Conservation (phyloP, 208 protist species). For the Trypanosoma cruzi region DNA sequence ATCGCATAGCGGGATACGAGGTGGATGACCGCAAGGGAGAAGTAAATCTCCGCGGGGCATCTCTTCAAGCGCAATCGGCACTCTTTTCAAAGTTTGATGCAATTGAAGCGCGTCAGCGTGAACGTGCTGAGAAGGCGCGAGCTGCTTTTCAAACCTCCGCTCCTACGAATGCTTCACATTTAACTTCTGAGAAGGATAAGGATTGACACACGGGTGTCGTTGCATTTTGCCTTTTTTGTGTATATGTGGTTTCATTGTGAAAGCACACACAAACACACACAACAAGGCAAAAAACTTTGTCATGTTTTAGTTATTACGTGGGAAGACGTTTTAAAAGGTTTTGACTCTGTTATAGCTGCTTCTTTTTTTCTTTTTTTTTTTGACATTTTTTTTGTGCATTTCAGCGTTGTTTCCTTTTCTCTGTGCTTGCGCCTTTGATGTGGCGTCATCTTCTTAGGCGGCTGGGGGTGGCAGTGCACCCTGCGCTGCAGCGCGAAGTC, state of each 20-base stretch:
- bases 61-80: conserved; percentile 27
- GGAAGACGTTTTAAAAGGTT: no score
- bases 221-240: no score
- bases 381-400: neutral
- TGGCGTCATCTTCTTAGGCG: conserved; percentile 42
- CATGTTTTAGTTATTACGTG: no score
- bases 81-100: conserved; percentile 44
- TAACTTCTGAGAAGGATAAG: neutral
- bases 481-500: conserved; percentile 32
- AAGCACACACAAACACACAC: no score
- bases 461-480: conserved; percentile 38
- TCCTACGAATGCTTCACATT: neutral
- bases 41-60: conserved; percentile 16
- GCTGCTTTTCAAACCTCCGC: conserved; percentile 27
- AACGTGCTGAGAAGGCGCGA: conserved; percentile 54
- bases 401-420: no score
- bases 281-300: no score
- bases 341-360: neutral
- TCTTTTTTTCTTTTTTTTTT: neutral
- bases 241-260: no score
- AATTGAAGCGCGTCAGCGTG: conserved; percentile 48
- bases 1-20: conserved; percentile 32
- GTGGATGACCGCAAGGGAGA: conserved; percentile 29
- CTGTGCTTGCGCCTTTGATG: conserved; percentile 31
- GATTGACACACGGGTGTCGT: no score